These are phyloP conservation scores for Syzygium malaccense DNA, from an alignment of 441 rosid genomes.

Conservation along the genomic window DNA sequence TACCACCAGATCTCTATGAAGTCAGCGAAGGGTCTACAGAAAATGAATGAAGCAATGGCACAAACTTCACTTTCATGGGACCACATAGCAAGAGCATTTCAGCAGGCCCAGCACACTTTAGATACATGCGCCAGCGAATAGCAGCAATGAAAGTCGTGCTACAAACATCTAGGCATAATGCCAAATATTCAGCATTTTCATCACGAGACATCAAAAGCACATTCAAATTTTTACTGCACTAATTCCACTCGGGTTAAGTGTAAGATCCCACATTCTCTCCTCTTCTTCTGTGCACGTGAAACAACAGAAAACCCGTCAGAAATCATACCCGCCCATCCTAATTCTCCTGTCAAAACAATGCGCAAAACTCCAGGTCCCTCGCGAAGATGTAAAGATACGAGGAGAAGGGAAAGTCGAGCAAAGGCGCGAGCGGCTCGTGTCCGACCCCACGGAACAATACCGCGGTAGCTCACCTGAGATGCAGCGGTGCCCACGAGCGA, in stretches of 20 bases:
- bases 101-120: neutral
- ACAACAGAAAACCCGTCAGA: neutral
- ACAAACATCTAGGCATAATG: neutral
- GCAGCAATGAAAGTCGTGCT: neutral
- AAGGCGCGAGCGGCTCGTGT: neutral
- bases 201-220: neutral
- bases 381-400: neutral
- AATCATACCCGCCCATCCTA: neutral
- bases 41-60: neutral
- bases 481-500: slow-evolving; percentile 86
- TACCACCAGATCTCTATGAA: neutral
- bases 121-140: neutral
- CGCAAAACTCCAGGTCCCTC: neutral
- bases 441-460: neutral
- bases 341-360: neutral
- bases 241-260: neutral
- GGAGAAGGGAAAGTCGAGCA: neutral
- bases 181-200: neutral
- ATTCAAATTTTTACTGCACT: neutral
- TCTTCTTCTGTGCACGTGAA: neutral
- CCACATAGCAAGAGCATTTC: slow-evolving; percentile 15
- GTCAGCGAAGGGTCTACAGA: neutral
- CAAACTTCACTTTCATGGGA: slow-evolving; percentile 9
- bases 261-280: neutral
- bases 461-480: slow-evolving; percentile 53